Percentiles rank a stretch among this genome's conserved stretches.
phyloP scores from a whole-genome alignment of 73 alveolate genomes.

The Paramecium octaurelia region DNA sequence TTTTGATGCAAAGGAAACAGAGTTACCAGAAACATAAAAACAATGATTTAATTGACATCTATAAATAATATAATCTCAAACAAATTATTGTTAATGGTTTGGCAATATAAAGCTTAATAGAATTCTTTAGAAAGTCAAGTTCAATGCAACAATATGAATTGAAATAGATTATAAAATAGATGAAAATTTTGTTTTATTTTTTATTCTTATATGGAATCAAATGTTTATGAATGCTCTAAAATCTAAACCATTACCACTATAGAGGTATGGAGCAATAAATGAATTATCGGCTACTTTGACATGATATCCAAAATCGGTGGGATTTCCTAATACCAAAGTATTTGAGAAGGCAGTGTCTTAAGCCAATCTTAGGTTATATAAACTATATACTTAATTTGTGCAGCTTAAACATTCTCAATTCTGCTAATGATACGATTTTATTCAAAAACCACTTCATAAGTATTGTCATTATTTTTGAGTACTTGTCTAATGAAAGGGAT shows the following conservation, averaged over 20 bases:
- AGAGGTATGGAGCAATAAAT: not conserved
- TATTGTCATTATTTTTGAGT: not conserved
- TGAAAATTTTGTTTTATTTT: not conserved
- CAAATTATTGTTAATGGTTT: not conserved
- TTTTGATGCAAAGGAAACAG: slow-evolving; percentile 7
- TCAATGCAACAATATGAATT: no score
- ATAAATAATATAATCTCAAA: not conserved
- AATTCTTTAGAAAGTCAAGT: not conserved
- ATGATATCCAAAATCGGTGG: slow-evolving; percentile 46
- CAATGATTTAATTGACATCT: not conserved
- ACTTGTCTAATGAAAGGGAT: not conserved
- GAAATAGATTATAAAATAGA: not conserved
- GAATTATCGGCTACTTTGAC: not conserved
- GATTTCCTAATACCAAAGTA: not conserved
- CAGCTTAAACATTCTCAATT: slow-evolving; percentile 12
- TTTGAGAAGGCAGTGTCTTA: not conserved
- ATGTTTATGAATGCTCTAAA: not conserved
- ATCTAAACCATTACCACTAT: slow-evolving; percentile 36
- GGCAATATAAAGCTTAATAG: not conserved
- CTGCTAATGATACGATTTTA: not conserved
- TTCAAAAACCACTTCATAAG: slow-evolving; percentile 4
- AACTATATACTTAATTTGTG: not conserved
- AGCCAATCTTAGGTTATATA: not conserved
- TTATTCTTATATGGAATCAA: not conserved
- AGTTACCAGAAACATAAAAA: not conserved